These are phyloP conservation scores for Sistotremastrum suecicum DNA, from an alignment of 768 basidiomycete genomes.

Conservation along the genomic window DNA sequence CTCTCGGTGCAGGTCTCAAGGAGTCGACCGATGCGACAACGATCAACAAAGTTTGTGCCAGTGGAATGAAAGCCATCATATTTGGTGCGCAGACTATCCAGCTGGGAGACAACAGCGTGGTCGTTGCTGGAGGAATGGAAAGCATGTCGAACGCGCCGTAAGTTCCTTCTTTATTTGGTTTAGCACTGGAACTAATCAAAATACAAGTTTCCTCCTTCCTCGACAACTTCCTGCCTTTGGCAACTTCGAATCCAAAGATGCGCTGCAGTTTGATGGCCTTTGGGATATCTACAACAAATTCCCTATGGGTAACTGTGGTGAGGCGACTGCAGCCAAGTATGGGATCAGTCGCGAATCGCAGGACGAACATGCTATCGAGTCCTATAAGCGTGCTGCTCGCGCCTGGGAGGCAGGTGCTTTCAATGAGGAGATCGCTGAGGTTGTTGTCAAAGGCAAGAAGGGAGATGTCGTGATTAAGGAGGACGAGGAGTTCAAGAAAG, in stretches of 20 bases:
- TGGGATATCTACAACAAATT: constrained; percentile 97
- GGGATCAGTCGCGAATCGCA: constrained; percentile 75
- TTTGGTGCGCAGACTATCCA: constrained; percentile 85
- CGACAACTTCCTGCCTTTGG: constrained; percentile 77
- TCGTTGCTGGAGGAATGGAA: constrained; percentile 97
- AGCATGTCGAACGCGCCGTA: constrained; percentile 99
- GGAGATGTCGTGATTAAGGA: constrained; percentile 80
- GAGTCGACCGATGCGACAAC: constrained; percentile 90
- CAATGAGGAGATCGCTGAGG: constrained; percentile 75
- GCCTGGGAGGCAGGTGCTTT: constrained; percentile 85
- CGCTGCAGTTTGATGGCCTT: constrained; percentile 84
- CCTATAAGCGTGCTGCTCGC: constrained; percentile 83
- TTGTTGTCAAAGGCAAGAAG: constrained; percentile 89
- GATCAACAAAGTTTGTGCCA: constrained; percentile 99
- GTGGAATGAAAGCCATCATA: constrained; percentile 92
- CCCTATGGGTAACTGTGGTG: constrained; percentile 97
- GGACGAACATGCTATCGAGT: constrained; percentile 87
- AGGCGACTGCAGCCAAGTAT: constrained; percentile 69
- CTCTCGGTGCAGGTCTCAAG: constrained; percentile 76
- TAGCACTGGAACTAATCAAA: not conserved
- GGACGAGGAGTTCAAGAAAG: constrained; percentile 97
- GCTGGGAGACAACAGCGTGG: constrained; percentile 71
- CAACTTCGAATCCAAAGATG: constrained; percentile 77
- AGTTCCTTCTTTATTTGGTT: constrained; percentile 20
- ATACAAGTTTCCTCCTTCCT: constrained; percentile 59